A percentile compares a stretch with the other conserved stretches of the same genome.
phyloP scores from a whole-genome alignment of 78 protist genomes.

The Reticulomyxa filosa region DNA sequence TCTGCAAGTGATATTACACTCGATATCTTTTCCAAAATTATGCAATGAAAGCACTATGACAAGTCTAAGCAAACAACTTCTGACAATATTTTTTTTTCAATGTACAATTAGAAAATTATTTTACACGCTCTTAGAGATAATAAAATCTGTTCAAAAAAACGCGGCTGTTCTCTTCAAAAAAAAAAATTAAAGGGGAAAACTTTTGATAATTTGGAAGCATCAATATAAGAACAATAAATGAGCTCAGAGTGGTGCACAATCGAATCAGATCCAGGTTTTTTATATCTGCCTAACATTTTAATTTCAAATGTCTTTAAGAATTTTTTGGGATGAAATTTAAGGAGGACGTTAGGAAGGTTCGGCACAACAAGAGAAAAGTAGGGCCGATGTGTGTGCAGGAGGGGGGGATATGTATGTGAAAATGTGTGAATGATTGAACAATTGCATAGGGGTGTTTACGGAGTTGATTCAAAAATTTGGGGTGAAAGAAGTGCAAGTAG shows the following conservation, averaged over 20 bases:
- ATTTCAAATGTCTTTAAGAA: conserved; percentile 61
- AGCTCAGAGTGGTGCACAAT: conserved; percentile 32
- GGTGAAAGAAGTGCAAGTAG: conserved; percentile 65
- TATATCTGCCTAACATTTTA: conserved; percentile 6
- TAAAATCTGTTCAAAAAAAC: too few species aligned
- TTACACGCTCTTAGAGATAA: too few species aligned
- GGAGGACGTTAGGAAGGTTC: conserved; percentile 58
- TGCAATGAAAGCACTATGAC: too few species aligned
- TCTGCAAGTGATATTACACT: too few species aligned
- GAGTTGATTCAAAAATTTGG: conserved; percentile 68
- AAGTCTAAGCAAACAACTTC: too few species aligned
- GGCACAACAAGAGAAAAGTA: conserved; percentile 33
- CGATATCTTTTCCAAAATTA: too few species aligned
- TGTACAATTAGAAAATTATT: too few species aligned
- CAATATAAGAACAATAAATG: too few species aligned
- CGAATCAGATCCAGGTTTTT: conserved; percentile 38
- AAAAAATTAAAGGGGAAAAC: too few species aligned
- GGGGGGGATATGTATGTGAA: not conserved
- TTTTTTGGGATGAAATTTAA: conserved; percentile 59
- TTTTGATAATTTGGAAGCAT: too few species aligned
- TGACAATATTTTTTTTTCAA: too few species aligned
- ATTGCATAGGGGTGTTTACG: conserved; percentile 61
- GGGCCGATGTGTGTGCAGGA: conserved; percentile 8
- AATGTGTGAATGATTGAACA: not conserved
- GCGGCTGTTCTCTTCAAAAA: too few species aligned